Conservation (phyloP, 176 grass and related monocot genomes). For the Pharus latifolius region DNA sequence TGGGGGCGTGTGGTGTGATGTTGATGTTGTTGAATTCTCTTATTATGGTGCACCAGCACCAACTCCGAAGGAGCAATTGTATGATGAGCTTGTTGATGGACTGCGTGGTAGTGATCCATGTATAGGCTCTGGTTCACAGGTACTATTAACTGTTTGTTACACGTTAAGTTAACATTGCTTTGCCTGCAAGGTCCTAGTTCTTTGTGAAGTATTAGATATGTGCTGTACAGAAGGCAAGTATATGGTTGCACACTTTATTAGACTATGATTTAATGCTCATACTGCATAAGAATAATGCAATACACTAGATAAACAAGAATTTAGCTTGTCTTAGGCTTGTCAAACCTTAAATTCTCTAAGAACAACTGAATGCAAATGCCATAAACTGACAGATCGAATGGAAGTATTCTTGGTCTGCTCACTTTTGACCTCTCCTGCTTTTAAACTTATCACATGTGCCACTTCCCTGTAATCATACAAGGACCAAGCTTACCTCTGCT, state of each 20-base stretch:
- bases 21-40: constrained; percentile 96
- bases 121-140: constrained; percentile 95
- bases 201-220: no score
- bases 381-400: no score
- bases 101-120: constrained; percentile 80
- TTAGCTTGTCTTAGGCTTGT: no score
- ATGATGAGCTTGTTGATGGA: constrained; percentile 89
- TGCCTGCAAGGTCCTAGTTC: no score
- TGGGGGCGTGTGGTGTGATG: constrained; percentile 94
- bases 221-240: no score
- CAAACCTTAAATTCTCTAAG: no score
- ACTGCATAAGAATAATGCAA: no score
- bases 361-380: no score
- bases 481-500: neutral
- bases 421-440: neutral
- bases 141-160: constrained; percentile 6
- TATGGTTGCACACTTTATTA: no score
- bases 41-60: constrained; percentile 93
- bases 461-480: neutral
- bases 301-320: no score
- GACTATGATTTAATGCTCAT: no score
- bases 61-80: constrained; percentile 92
- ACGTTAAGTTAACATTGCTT: neutral
- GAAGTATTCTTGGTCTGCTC: neutral
- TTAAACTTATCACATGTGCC: neutral